Conservation (phyloP, 148 eudicot species). For the Nepenthes gracilis region DNA sequence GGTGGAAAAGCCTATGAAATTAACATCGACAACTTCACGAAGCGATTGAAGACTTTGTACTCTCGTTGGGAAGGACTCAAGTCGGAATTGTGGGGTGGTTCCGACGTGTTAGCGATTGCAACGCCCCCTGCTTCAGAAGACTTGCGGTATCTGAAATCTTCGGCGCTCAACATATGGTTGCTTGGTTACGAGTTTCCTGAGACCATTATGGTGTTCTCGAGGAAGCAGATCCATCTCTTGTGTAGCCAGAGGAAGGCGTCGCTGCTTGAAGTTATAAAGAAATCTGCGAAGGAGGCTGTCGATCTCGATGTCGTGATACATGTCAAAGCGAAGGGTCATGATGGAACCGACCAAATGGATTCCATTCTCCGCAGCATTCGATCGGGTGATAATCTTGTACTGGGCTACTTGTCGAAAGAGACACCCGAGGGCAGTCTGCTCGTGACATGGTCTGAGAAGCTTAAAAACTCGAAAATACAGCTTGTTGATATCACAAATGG, state of each 20-base stretch:
- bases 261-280: slow-evolving; percentile 45
- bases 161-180: slow-evolving; percentile 78
- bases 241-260: slow-evolving; percentile 74
- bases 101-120: slow-evolving; percentile 55
- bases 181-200: slow-evolving; percentile 92
- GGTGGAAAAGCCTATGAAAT: slow-evolving; percentile 35
- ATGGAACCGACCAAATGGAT: slow-evolving; percentile 63
- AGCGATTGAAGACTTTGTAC: slow-evolving; percentile 46
- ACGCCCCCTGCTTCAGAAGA: slow-evolving; percentile 83
- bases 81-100: slow-evolving; percentile 49
- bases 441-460: slow-evolving; percentile 55
- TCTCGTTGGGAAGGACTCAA: slow-evolving; percentile 47
- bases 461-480: slow-evolving; percentile 35
- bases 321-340: slow-evolving; percentile 55
- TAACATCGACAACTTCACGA: slow-evolving; percentile 35
- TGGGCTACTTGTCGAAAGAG: slow-evolving; percentile 67
- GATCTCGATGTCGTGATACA: slow-evolving; percentile 57
- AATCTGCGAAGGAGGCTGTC: slow-evolving; percentile 52
- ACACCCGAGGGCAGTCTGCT: slow-evolving; percentile 67
- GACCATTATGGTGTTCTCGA: slow-evolving; percentile 67
- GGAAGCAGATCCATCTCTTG: slow-evolving; percentile 73
- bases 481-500: slow-evolving; percentile 55
- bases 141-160: slow-evolving; percentile 72
- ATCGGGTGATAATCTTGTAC: slow-evolving; percentile 20
- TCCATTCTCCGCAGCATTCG: slow-evolving; percentile 29